Evolutionary conservation across 257 asterid species (phyloP).

Genomic region (Plantago elongata): DNA sequence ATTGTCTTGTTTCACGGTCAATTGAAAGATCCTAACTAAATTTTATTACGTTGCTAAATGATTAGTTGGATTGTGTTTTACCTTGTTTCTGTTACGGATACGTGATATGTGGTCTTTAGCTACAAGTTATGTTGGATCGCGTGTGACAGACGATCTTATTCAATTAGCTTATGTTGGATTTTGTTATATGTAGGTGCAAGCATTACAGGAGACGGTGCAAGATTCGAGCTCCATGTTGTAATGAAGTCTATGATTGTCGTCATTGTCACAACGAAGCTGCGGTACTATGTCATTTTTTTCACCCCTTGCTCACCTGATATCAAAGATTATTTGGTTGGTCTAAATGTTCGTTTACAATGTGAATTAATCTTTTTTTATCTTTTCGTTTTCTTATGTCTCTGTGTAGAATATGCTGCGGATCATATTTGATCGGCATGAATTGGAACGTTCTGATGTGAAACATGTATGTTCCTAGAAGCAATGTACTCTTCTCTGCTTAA

Average conservation of each 20-base stretch:
- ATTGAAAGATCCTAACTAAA: too few species aligned
- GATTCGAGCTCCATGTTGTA: conserved; percentile 72
- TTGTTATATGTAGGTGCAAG: conserved; percentile 37
- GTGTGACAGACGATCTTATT: background rate
- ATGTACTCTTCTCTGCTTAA: conserved; percentile 23
- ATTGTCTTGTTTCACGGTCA: too few species aligned
- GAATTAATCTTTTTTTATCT: conserved; percentile 4
- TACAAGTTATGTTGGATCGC: background rate
- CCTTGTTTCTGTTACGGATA: background rate
- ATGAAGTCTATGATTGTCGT: conserved; percentile 68
- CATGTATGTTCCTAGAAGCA: conserved; percentile 49
- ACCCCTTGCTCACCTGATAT: too few species aligned
- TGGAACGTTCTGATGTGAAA: conserved; percentile 69
- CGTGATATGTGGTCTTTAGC: background rate
- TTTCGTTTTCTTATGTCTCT: conserved; percentile 9
- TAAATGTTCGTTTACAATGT: background rate
- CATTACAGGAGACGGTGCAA: conserved; percentile 71
- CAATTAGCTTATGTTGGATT: background rate
- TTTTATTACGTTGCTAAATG: background rate
- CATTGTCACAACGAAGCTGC: conserved; percentile 69
- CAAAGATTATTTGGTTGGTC: too few species aligned
- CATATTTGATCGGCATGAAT: conserved; percentile 75
- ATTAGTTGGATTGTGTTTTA: background rate
- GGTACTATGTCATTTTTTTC: conserved; percentile 23
- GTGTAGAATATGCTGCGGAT: conserved; percentile 50